Percentiles rank a stretch among this genome's conserved stretches.
These are phyloP conservation scores for Kockovaella imperatae DNA, from an alignment of 768 basidiomycete genomes.

Conservation along the genomic window DNA sequence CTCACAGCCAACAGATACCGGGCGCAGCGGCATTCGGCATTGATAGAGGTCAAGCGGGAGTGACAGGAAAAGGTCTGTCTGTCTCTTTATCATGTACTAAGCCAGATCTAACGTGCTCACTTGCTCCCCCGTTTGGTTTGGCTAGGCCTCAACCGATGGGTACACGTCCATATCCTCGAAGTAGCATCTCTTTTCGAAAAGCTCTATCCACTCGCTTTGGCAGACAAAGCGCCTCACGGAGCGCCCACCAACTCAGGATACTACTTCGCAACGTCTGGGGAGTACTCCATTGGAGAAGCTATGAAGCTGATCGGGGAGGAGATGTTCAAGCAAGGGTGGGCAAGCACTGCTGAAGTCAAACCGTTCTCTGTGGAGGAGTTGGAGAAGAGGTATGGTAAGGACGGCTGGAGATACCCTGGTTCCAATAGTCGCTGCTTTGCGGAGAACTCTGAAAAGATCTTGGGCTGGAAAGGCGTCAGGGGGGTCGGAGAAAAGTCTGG, in stretches of 20 bases:
- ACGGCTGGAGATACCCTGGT: no score
- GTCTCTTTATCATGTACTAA: background rate
- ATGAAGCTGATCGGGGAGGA: slow-evolving; percentile 12
- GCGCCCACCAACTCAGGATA: slow-evolving; percentile 16
- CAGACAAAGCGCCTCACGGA: slow-evolving; percentile 19
- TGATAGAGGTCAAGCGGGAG: slow-evolving; percentile 14
- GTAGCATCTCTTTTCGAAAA: slow-evolving; percentile 11
- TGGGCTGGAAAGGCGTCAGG: no score
- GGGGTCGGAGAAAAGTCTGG: no score
- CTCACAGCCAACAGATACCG: slow-evolving; percentile 20
- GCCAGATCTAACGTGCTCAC: background rate
- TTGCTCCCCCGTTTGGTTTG: background rate
- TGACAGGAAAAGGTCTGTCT: slow-evolving; percentile 16
- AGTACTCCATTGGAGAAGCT: slow-evolving; percentile 5
- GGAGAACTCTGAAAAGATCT: no score
- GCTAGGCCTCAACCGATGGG: slow-evolving; percentile 5
- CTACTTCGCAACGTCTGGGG: slow-evolving; percentile 19
- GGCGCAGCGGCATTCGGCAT: slow-evolving; percentile 10
- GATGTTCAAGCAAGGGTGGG: slow-evolving; percentile 10
- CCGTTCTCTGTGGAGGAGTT: slow-evolving; percentile 20
- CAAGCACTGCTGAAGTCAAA: slow-evolving; percentile 7
- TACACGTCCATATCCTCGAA: slow-evolving; percentile 20
- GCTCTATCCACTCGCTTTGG: slow-evolving; percentile 12
- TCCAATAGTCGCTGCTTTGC: no score
- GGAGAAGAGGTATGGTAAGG: slow-evolving; percentile 18